Evolutionary conservation across 306 rosid species (phyloP), one percentile per base, ranked within the genome.

Genomic region (Canavalia gladiata): DNA sequence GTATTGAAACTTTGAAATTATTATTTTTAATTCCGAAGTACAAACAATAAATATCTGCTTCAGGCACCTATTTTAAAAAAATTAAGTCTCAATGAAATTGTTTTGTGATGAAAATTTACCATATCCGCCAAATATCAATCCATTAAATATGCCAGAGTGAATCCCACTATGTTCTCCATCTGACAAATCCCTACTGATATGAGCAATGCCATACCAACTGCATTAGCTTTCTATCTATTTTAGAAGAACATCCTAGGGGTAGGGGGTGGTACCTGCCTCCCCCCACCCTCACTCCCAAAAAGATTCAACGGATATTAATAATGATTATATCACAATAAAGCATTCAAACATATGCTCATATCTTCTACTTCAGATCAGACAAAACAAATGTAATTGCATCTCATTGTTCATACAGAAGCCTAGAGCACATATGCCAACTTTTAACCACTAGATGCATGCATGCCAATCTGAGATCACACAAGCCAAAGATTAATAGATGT

Each of bases 161-260:
- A 55, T 39, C 34, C 52, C 42, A 41, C 39, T 47, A 42, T 58
- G 28, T 3, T 74, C 69, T 58, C 45, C 5, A 13, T 30, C 50
- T 6, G 28, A 74, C 47, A 55, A 78, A 55, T 37, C 68, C 54
- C 39, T 42, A 67, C 37, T n/a, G 18, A 25, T 34, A 41, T 33
- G 49, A 33, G 49, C 33, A 68, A 55, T 68, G 56, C 13, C 66
- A 65, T 39, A 13, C 56, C 18, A 54, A 41, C 13, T 54, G 30
- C 55, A 29, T 52, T 78, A 49, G 7, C 29, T 77, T 58, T 52
- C 76, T 13, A 78, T 41, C 68, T 28, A 68, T 43, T 18, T 45
- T 31, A 43, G 47, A 39, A 78, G 28, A 78, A 57, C 82, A 68
- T 31, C 11, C 39, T 9, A 4, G 42, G 25, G 7, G 25, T 42